Evolutionary conservation across 805 yeast species (phyloP), one percentile per base, ranked within the genome.

Genomic region (Candida ortonii): DNA sequence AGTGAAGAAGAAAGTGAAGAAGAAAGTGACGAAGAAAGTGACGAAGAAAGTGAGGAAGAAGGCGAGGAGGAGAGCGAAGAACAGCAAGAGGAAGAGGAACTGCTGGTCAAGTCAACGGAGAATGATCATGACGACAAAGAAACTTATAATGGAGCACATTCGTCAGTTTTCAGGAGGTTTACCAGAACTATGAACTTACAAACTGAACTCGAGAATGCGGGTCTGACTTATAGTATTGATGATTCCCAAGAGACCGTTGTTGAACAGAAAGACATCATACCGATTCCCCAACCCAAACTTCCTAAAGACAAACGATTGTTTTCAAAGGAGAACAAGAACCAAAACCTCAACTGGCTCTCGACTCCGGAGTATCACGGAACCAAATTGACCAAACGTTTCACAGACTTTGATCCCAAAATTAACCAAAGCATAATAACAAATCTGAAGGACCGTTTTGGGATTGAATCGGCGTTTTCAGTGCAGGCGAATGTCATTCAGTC

Each of bases 271-370:
- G 69, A 62, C 28, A 57, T 90, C 25, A 79, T 72, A 5, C 94
- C 96, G 13, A 62, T 90, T 25, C 97, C 97, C 1, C 96, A 87
- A 57, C 95, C 95, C 0, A 78, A 65, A 21, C 61, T 80, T 17
- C 86, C 85, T 3, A 62, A 64, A 36, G 83, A 78, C 46, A 55
- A 57, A 27, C 57, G 54, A 33, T 55, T 77, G 14, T 41, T 60
- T 6, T 54, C 68, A 3, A 45, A 52, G 12, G 50, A 54, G 12
- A 34, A 52, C 22, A 48, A 52, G n/a, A 59, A 63, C 24, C 52
- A 59, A 25, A 69, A 66, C 39, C 50, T 78, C 30, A 68, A 73
- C 56, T 86, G 95, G 95, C 62, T 84, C 8, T 72, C 84, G 0
- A 59, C 64, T 13, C 94, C 95, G 3, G 58, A 59, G 4, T 80